Conservation (phyloP, 75 land plant genomes). For the Larix kaempferi region DNA sequence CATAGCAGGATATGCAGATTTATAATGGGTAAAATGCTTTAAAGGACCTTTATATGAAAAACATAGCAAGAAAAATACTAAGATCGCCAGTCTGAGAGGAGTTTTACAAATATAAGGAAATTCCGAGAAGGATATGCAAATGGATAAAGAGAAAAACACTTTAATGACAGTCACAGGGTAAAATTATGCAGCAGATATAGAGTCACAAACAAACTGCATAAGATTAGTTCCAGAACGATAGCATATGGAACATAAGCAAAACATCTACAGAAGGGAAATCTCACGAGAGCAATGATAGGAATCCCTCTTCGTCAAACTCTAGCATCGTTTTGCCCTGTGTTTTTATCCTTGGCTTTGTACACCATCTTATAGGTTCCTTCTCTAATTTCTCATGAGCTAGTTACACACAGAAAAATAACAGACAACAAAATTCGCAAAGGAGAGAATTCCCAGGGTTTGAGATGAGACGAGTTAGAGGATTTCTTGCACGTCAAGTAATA, state of each 20-base stretch:
- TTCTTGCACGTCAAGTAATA: too few species aligned
- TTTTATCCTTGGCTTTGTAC: conserved; percentile 52
- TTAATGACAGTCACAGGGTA: background rate
- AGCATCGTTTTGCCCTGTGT: conserved; percentile 62
- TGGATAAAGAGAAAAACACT: background rate
- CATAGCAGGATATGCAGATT: background rate
- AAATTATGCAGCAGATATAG: background rate
- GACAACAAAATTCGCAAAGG: too few species aligned
- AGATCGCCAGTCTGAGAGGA: background rate
- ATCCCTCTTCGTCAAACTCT: conserved; percentile 69
- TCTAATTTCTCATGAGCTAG: too few species aligned
- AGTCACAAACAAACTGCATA: background rate
- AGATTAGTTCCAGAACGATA: background rate
- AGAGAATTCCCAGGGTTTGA: too few species aligned
- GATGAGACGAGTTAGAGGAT: too few species aligned
- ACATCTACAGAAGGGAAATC: too few species aligned
- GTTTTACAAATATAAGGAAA: too few species aligned
- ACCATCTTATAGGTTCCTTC: background rate
- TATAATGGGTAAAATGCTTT: background rate
- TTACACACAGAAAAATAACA: too few species aligned
- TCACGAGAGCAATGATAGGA: conserved; percentile 58
- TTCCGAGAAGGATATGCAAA: too few species aligned
- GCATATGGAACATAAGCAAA: background rate
- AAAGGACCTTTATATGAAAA: too few species aligned
- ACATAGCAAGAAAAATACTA: too few species aligned